Conservation (phyloP, 2,329 filamentous ascomycete genomes). For the Sodiomyces alkalinus region DNA sequence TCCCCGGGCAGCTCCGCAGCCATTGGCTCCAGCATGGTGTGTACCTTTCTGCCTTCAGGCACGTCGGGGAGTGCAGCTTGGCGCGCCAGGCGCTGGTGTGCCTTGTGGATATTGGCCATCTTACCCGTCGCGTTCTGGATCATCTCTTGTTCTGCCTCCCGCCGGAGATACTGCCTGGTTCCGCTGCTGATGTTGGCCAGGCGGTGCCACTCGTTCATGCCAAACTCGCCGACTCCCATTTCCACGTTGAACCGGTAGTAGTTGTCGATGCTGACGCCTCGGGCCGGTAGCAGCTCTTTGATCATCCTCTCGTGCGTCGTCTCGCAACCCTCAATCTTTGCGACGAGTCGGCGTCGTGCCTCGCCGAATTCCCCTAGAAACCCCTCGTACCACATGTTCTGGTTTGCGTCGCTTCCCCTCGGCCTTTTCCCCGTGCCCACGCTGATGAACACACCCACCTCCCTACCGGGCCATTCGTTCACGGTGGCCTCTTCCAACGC, state of each 20-base stretch:
- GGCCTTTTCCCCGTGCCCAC: conserved; percentile 84
- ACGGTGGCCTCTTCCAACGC: conserved; percentile 78
- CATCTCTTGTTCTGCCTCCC: conserved; percentile 59
- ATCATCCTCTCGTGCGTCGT: conserved; percentile 78
- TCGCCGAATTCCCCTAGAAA: conserved; percentile 90
- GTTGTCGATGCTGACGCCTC: conserved; percentile 72
- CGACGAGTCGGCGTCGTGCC: conserved; percentile 66
- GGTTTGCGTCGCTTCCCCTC: conserved; percentile 47
- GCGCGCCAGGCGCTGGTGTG: conserved; percentile 52
- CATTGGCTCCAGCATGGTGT: conserved; percentile 27
- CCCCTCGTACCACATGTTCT: conserved; percentile 81
- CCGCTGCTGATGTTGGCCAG: conserved; percentile 90
- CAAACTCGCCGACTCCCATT: conserved; percentile 89
- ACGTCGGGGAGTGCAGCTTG: conserved; percentile 22
- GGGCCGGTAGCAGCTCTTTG: conserved; percentile 58
- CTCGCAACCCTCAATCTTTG: conserved; percentile 93
- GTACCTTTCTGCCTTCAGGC: conserved; percentile 26
- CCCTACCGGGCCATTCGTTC: conserved; percentile 90
- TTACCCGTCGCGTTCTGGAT: conserved; percentile 64
- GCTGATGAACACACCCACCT: conserved; percentile 83
- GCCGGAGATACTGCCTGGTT: conserved; percentile 69
- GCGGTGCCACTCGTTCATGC: conserved; percentile 96
- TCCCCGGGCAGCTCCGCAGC: conserved; percentile 46
- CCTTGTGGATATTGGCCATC: conserved; percentile 68
- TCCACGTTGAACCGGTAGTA: conserved; percentile 97